Conservation (phyloP, 176 grass and related monocot species). For the Eleusine indica region DNA sequence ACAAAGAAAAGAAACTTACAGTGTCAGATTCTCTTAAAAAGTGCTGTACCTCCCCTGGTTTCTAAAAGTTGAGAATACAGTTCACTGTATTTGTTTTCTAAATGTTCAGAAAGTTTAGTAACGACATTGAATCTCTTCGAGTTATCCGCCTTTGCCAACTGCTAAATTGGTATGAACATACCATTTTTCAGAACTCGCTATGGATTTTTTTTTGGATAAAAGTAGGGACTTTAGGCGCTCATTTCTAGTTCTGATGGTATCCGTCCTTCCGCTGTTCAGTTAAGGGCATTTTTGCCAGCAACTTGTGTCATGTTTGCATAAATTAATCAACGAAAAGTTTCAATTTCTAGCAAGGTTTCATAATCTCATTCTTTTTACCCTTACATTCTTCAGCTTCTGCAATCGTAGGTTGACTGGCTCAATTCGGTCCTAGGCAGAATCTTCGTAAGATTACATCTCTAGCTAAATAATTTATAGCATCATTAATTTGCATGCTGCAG, state of each 20-base stretch:
- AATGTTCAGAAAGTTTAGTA: background rate
- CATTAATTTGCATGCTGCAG: background rate
- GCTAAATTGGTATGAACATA: background rate
- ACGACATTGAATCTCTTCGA: background rate
- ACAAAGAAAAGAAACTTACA: background rate
- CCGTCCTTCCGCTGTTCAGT: background rate
- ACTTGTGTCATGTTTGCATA: background rate
- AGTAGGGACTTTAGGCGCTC: background rate
- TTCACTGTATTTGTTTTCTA: background rate
- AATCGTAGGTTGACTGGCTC: background rate
- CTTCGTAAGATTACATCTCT: background rate
- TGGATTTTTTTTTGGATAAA: slow-evolving; percentile 22
- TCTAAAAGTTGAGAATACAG: background rate
- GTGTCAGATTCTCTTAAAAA: slow-evolving; percentile 21
- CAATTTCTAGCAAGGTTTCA: background rate
- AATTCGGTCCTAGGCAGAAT: background rate
- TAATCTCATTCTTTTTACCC: background rate
- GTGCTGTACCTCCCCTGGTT: background rate
- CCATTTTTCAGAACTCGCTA: background rate
- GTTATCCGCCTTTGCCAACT: background rate
- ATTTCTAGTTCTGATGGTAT: slow-evolving; percentile 7
- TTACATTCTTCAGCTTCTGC: background rate
- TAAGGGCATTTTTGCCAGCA: background rate
- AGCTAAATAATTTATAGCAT: background rate
- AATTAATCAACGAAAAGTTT: background rate